A percentile compares a stretch with the other conserved stretches of the same genome.
Evolutionary conservation across 1,284 basidiomycete genomes (phyloP).

Genomic region (Baeospora myosura): DNA sequence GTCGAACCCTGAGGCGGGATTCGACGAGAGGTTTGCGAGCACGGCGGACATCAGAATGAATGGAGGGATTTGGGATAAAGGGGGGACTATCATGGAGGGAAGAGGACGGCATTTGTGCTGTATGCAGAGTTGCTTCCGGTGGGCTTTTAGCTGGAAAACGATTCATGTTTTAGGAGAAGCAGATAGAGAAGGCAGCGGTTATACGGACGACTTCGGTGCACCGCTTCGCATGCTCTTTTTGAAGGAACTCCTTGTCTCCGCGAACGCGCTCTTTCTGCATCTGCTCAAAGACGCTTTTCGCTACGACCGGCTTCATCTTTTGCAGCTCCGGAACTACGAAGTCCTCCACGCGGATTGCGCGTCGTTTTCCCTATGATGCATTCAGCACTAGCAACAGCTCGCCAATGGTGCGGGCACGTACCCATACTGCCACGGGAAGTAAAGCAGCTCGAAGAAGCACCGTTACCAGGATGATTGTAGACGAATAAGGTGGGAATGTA

Average conservation of each 20-base stretch:
- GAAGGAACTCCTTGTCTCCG: constrained; percentile 48
- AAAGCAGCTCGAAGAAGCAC: constrained; percentile 59
- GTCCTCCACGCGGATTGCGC: constrained; percentile 60
- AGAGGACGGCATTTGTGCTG: constrained; percentile 52
- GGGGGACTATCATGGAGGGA: constrained; percentile 55
- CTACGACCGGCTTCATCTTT: constrained; percentile 43
- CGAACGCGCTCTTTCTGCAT: constrained; percentile 51
- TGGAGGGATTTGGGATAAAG: constrained; percentile 64
- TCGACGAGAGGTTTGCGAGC: constrained; percentile 47
- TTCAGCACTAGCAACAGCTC: neutral
- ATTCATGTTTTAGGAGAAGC: constrained; percentile 1
- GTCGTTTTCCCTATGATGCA: constrained; percentile 46
- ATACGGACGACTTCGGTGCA: constrained; percentile 35
- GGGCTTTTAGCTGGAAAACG: constrained; percentile 39
- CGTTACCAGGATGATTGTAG: constrained; percentile 73
- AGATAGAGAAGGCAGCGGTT: constrained; percentile 4
- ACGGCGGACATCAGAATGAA: constrained; percentile 61
- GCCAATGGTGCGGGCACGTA: constrained; percentile 27
- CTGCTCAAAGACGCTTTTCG: constrained; percentile 43
- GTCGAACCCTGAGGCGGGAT: constrained; percentile 57
- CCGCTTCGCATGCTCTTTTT: constrained; percentile 40
- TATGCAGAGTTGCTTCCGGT: constrained; percentile 52
- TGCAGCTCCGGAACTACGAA: constrained; percentile 62
- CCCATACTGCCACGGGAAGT: constrained; percentile 79
- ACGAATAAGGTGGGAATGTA: constrained; percentile 62